Conservation (phyloP, 129 eudicot genomes). For the Oenanthe sinensis region DNA sequence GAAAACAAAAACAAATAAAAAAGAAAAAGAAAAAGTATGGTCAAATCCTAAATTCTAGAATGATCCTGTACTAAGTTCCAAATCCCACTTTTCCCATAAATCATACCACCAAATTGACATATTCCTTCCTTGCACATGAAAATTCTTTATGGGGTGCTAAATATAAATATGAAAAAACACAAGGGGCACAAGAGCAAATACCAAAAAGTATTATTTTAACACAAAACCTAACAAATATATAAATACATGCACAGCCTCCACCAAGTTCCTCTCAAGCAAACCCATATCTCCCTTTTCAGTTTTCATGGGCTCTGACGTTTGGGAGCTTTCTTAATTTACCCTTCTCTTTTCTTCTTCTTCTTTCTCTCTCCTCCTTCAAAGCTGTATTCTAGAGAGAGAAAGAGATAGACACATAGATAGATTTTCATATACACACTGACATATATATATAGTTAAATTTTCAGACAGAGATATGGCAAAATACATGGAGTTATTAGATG, state of each 20-base stretch:
- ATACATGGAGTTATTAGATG: constrained; percentile 60
- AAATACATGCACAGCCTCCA: not conserved
- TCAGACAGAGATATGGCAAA: constrained; percentile 41
- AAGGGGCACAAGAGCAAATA: not conserved
- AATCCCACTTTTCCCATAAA: not conserved
- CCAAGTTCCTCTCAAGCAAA: constrained; percentile 17
- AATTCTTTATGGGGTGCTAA: not conserved
- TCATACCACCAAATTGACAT: not conserved
- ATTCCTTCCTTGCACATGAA: not conserved
- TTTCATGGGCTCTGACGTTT: constrained; percentile 48
- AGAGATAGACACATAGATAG: not conserved
- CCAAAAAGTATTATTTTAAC: not conserved
- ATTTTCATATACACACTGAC: not conserved
- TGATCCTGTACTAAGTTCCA: not conserved
- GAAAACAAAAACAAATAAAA: no score
- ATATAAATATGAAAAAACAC: not conserved
- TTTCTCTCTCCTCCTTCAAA: constrained; percentile 23
- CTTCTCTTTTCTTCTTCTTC: not conserved
- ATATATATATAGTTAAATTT: not conserved
- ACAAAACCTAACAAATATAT: constrained; percentile 4
- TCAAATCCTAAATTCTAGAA: not conserved
- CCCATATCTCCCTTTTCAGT: constrained; percentile 24
- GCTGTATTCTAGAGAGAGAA: constrained; percentile 18
- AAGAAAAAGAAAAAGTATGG: not conserved
- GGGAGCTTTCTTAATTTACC: constrained; percentile 19